These are phyloP conservation scores for Penicillium sp. DNA, from an alignment of 2,329 filamentous ascomycete genomes.

Conservation along the genomic window DNA sequence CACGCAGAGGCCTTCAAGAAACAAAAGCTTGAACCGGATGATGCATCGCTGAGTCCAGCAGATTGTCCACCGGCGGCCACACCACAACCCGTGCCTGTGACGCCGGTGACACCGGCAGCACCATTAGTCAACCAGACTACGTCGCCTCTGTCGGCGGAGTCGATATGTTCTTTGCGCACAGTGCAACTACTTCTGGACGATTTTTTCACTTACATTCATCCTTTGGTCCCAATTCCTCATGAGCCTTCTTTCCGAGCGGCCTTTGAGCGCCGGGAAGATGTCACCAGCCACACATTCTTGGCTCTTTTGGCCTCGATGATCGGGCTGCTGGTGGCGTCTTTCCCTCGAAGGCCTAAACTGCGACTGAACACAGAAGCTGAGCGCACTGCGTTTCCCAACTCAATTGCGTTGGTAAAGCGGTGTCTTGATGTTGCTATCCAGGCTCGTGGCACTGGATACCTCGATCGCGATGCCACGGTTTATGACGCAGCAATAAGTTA, in stretches of 20 bases:
- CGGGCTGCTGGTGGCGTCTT: conserved; percentile 47
- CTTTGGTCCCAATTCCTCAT: conserved; percentile 49
- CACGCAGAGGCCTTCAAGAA: conserved; percentile 69
- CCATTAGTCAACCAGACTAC: conserved; percentile 29
- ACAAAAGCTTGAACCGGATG: conserved; percentile 50
- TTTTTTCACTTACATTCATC: conserved; percentile 52
- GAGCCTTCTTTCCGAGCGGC: conserved; percentile 49
- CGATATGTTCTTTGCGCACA: conserved; percentile 46
- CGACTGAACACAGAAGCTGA: conserved; percentile 43
- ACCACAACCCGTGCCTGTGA: conserved; percentile 25
- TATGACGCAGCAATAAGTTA: conserved; percentile 51
- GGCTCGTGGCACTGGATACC: conserved; percentile 47
- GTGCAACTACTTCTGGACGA: conserved; percentile 47
- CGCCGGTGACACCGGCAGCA: neutral
- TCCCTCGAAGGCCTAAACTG: conserved; percentile 46
- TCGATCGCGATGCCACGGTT: conserved; percentile 45
- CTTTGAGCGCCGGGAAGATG: conserved; percentile 46
- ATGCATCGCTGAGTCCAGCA: conserved; percentile 41
- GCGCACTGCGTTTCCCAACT: conserved; percentile 43
- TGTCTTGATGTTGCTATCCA: conserved; percentile 48
- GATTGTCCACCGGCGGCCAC: conserved; percentile 42
- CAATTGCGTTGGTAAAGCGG: conserved; percentile 44
- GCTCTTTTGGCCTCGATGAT: conserved; percentile 50
- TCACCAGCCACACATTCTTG: conserved; percentile 44
- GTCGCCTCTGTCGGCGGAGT: conserved; percentile 52